phyloP scores from a whole-genome alignment of 2,329 filamentous ascomycete species.

The Cladosporium sp. region DNA sequence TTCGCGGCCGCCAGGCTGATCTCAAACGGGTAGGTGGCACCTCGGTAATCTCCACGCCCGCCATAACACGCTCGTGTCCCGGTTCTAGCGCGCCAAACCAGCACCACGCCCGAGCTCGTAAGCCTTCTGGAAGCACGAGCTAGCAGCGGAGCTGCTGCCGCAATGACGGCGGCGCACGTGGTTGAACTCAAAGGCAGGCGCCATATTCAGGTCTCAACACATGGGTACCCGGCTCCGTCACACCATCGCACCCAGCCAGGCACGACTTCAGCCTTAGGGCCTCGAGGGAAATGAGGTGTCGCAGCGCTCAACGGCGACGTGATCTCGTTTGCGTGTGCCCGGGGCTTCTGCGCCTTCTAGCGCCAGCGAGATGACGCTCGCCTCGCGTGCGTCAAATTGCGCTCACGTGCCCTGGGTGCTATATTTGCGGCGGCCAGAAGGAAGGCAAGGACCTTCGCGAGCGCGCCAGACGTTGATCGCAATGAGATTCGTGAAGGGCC shows the following conservation, averaged over 20 bases:
- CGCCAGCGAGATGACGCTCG: conserved; percentile 2
- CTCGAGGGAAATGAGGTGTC: conserved; percentile 5
- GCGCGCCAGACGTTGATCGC: not conserved
- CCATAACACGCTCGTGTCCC: not conserved
- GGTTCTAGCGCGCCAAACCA: conserved; percentile 1
- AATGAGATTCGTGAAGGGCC: not conserved
- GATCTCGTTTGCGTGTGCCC: conserved; percentile 1
- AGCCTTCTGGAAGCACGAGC: conserved; percentile 10
- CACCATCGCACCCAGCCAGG: conserved; percentile 1
- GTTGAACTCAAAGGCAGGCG: not conserved
- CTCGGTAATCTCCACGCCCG: conserved; percentile 3
- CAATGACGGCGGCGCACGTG: conserved; percentile 10
- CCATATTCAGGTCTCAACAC: not conserved
- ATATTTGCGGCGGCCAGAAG: not conserved
- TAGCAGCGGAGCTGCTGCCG: conserved; percentile 1
- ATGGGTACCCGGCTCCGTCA: conserved; percentile 2
- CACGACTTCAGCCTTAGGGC: conserved; percentile 9
- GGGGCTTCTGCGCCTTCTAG: conserved; percentile 3
- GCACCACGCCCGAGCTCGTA: not conserved
- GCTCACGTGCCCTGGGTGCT: not conserved
- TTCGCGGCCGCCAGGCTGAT: not conserved
- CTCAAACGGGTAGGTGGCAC: not conserved
- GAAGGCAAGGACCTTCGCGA: not conserved
- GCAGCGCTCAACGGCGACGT: not conserved
- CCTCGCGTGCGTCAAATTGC: not conserved